Base-by-base conservation (phyloP, 352 stramenopile genomes). In the Globisporangium acanthophoron region DNA sequence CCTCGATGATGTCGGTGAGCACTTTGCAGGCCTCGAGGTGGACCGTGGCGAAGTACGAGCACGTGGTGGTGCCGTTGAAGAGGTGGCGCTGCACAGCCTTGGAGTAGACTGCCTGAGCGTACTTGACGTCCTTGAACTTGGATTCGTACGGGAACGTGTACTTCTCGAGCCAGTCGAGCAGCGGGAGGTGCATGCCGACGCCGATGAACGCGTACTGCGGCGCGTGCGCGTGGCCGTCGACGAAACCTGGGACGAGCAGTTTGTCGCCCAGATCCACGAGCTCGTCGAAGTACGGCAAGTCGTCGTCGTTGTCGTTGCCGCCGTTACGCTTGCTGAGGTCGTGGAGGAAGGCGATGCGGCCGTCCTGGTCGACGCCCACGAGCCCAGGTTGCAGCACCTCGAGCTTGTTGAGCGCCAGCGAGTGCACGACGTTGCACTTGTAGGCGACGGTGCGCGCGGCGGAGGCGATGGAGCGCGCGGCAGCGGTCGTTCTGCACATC, bases 81-180 rank as follows among this genome's bases (percentile, higher is more conserved):
- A 98, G 62, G 53, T 97, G 91, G 29, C 83, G 76, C 60, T 75
- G 68, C 37, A 98, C 90, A 20, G 90, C 76, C 56, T 92, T 92
- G 16, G 85, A 66, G 76, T 98, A 98, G 15, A 98, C 81, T 16
- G 77, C 54, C 47, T 62, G 55, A 9, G 93, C 92, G 66, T 89
- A 91, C 33, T 65, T 64, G 0, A 76, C 35, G 59, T 76, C 66
- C 29, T 75, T 62, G 56, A 94, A 94, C 49, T 94, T 92, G 29
- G 70, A 57, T 64, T 98, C 95, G 56, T 88, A 88, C 0, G 93
- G 94, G 66, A 98, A 98, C 35, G 95, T 98, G 65, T 98, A 97
- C 24, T 73, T 91, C 59, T 98, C 78, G 6, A 98, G 76, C 95
- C 95, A 98, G 39, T 97, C 64, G 48, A 98, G 79, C 39, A 98